phyloP scores from a whole-genome alignment of 257 asterid species.

The Solanum dulcamara region DNA sequence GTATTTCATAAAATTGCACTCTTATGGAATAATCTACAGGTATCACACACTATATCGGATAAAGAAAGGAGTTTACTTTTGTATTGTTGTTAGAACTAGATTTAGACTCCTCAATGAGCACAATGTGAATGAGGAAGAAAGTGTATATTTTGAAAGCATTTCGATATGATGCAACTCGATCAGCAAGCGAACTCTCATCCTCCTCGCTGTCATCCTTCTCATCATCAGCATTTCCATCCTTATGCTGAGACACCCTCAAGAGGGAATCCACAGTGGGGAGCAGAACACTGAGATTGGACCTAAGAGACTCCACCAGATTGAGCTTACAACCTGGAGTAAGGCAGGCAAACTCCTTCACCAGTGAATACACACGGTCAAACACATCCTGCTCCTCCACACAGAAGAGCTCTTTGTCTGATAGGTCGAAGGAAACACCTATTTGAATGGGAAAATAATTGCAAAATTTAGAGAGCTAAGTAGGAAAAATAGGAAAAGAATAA shows the following conservation, averaged over 20 bases:
- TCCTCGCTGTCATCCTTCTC: conserved; percentile 24
- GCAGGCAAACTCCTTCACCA: conserved; percentile 60
- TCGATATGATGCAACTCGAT: conserved; percentile 64
- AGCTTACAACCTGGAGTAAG: conserved; percentile 56
- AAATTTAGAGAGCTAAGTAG: neutral
- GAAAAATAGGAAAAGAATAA: neutral
- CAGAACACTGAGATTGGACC: conserved; percentile 85
- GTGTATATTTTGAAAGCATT: conserved; percentile 89
- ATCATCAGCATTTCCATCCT: conserved; percentile 23
- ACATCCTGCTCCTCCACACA: conserved; percentile 86
- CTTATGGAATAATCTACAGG: neutral
- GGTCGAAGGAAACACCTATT: conserved; percentile 72
- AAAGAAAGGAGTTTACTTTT: conserved; percentile 31
- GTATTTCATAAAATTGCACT: neutral
- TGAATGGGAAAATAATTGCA: neutral
- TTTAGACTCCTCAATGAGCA: conserved; percentile 55
- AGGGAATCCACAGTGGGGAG: conserved; percentile 76
- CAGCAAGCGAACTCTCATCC: conserved; percentile 30
- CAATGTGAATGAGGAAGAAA: conserved; percentile 67
- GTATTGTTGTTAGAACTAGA: conserved; percentile 26
- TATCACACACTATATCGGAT: neutral
- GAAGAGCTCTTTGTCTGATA: conserved; percentile 81
- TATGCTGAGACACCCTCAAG: conserved; percentile 20
- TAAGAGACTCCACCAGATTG: conserved; percentile 70
- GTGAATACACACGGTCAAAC: conserved; percentile 69